A percentile compares a stretch with the other conserved stretches of the same genome.
Conservation (phyloP, 371 early-diverging fungal species). For the Circinella minor region DNA sequence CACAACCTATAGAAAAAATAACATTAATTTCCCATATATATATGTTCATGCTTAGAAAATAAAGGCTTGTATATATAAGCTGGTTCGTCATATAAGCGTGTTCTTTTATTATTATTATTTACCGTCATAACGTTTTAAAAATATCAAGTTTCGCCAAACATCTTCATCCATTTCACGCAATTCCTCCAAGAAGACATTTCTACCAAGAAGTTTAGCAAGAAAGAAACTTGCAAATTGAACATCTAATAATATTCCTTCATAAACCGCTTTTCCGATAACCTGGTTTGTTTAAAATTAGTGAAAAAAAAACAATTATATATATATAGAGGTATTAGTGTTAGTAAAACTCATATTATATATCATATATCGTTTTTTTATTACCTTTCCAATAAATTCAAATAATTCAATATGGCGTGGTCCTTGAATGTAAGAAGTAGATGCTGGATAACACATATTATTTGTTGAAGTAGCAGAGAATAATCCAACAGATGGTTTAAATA, state of each 20-base stretch:
- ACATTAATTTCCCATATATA: too few species aligned
- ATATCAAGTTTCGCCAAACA: constrained; percentile 79
- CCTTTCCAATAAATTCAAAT: constrained; percentile 83
- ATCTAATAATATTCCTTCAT: constrained; percentile 88
- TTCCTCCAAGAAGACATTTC: constrained; percentile 80
- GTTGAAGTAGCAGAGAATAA: constrained; percentile 73
- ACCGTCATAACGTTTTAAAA: constrained; percentile 79
- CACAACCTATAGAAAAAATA: constrained; percentile 41
- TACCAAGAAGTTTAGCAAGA: constrained; percentile 79
- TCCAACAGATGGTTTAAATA: constrained; percentile 77
- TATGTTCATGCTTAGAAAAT: too few species aligned
- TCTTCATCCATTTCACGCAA: constrained; percentile 82
- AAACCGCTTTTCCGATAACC: constrained; percentile 88
- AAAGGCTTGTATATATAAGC: too few species aligned
- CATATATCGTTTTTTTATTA: background rate
- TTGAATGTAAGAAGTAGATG: constrained; percentile 51
- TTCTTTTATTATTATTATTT: constrained; percentile 33
- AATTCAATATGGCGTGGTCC: constrained; percentile 60
- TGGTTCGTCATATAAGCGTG: too few species aligned
- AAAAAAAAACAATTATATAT: background rate
- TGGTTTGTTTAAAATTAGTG: constrained; percentile 1
- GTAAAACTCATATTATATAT: background rate
- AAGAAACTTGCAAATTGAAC: constrained; percentile 89
- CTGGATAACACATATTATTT: constrained; percentile 74
- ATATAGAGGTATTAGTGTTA: too few species aligned